Evolutionary conservation across 2,329 filamentous ascomycete species (phyloP), one percentile per base, ranked within the genome.

Genomic region (Exophiala spinifera): DNA sequence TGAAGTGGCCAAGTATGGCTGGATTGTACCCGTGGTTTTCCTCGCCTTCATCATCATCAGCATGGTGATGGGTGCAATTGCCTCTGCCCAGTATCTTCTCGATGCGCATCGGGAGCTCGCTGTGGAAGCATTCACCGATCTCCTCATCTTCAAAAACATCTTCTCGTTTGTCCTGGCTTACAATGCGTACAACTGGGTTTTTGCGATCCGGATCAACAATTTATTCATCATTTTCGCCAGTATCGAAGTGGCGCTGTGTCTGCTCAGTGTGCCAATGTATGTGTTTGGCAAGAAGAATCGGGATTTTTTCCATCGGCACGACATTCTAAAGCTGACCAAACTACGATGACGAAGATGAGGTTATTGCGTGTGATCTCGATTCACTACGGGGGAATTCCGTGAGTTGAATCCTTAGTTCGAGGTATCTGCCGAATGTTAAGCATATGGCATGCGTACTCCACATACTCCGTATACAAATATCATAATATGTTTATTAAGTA

Each of bases 131-230:
- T 95, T 96, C 69, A 96, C 91, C 0, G 89, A 89, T 71, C 82
- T 94, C 69, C 81, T 96, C 61, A 85, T 96, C 50, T 96, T 96
- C 78, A 96, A 96, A 73, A 96, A 96, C 71, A 81, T 96, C 59
- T 95, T 96, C 74, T 88, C 86, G 59, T 96, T 95, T 65, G 83
- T 84, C 5, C 75, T 96, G 52, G 95, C 91, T 0, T 95, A 86
- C 69, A 87, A 83, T 62, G 90, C 89, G 1, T 95, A 89, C 65
- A 78, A 91, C 53, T 96, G 92, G 91, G 78, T 96, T 21, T 78
- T 87, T 8, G 61, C 73, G 1, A 67, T 69, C 7, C 83, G 83
- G 1, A 82, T 83, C 56, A 77, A 79, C 44, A 65, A 65, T 19
- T 74, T 81, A 0, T 92, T 96, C 71, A 79, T 87, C 50, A 79